phyloP scores from a whole-genome alignment of 257 asterid species.

The Nicotiana attenuata region DNA sequence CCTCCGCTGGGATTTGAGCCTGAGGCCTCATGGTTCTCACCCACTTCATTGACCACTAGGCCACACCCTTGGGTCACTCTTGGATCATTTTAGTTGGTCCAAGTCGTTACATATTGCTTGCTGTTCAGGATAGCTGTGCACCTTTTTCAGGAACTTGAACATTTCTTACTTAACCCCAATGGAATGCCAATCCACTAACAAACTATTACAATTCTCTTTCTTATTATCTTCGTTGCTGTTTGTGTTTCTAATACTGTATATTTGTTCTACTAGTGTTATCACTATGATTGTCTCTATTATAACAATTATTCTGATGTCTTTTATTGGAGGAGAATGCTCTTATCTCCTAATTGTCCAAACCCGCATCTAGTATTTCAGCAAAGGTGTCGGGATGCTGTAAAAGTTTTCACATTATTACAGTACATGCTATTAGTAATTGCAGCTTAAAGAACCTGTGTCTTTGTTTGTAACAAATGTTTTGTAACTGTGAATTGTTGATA shows the following conservation, averaged over 20 bases:
- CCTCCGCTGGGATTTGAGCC: too few relatives aligned
- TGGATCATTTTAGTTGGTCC: not conserved
- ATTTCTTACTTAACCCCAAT: not conserved
- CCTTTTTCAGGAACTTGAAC: not conserved
- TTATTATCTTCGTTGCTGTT: not conserved
- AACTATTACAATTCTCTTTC: slow-evolving; percentile 1
- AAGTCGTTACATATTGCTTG: not conserved
- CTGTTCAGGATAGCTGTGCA: not conserved
- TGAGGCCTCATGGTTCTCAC: too few relatives aligned
- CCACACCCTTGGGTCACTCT: not conserved
- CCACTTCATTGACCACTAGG: too few relatives aligned
- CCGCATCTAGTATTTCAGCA: not conserved
- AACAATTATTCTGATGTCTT: not conserved
- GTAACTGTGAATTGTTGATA: not conserved
- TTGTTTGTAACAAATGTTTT: not conserved
- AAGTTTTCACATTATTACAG: not conserved
- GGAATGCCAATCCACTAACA: not conserved
- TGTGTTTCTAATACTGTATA: not conserved
- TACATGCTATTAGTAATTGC: not conserved
- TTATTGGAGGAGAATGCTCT: not conserved
- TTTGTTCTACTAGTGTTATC: not conserved
- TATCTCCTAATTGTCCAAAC: not conserved
- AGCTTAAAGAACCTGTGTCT: not conserved
- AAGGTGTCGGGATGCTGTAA: not conserved
- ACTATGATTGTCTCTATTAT: not conserved